Evolutionary conservation across 2,329 filamentous ascomycete genomes (phyloP).

Genomic region (Helotiales sp.): DNA sequence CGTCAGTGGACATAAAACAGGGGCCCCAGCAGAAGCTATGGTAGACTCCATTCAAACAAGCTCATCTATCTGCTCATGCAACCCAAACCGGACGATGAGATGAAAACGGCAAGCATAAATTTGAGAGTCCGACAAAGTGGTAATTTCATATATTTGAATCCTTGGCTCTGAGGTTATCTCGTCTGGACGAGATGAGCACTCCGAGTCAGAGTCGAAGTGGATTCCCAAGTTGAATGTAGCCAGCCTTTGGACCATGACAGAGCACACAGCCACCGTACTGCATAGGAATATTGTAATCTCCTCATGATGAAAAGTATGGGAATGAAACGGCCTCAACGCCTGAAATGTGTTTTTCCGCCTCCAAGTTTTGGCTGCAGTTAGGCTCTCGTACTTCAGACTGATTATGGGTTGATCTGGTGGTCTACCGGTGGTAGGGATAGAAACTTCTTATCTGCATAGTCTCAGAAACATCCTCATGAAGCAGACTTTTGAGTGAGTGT

Average conservation of each 20-base stretch:
- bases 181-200: neutral
- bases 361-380: neutral
- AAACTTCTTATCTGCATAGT: neutral
- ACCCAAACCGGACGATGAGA: neutral
- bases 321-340: neutral
- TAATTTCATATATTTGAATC: neutral
- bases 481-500: neutral
- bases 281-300: neutral
- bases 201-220: neutral
- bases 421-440: constrained; percentile 4
- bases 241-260: neutral
- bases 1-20: neutral
- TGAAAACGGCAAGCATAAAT: neutral
- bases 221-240: neutral
- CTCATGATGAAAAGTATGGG: neutral
- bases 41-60: constrained; percentile 11
- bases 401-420: neutral
- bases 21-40: neutral
- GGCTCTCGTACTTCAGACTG: neutral
- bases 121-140: neutral
- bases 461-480: neutral
- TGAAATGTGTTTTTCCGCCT: neutral
- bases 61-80: constrained; percentile 19
- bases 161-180: constrained; percentile 1
- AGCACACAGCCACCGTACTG: neutral